These are phyloP conservation scores for Botrytis galanthina DNA, from an alignment of 2,329 filamentous ascomycete genomes.

Conservation along the genomic window DNA sequence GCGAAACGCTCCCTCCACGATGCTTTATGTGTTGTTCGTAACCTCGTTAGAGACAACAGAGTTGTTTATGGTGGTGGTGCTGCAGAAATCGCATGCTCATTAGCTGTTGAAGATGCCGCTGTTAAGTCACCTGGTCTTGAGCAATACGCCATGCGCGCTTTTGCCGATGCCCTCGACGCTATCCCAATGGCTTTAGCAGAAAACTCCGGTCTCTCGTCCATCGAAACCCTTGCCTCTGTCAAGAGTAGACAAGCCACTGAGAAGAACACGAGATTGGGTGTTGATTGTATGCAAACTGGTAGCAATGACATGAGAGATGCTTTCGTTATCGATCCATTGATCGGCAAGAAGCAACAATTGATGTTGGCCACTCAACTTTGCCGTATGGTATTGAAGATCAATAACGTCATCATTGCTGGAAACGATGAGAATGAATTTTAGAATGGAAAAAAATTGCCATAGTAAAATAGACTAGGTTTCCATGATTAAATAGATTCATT, in stretches of 20 bases:
- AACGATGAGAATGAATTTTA: slow-evolving; percentile 86
- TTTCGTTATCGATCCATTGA: slow-evolving; percentile 97
- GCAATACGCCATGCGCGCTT: slow-evolving; percentile 98
- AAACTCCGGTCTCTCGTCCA: slow-evolving; percentile 94
- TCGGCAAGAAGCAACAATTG: slow-evolving; percentile 96
- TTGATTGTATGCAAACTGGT: slow-evolving; percentile 96
- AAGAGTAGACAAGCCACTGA: slow-evolving; percentile 96
- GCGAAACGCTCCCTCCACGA: slow-evolving; percentile 97
- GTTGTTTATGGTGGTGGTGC: slow-evolving; percentile 97
- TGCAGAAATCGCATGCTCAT: slow-evolving; percentile 93
- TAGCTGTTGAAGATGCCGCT: slow-evolving; percentile 93
- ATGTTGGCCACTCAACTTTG: slow-evolving; percentile 95
- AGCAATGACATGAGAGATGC: slow-evolving; percentile 97
- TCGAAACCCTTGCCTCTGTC: slow-evolving; percentile 89
- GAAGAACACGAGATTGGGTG: slow-evolving; percentile 74
- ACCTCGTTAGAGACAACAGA: slow-evolving; percentile 92
- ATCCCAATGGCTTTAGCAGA: slow-evolving; percentile 95
- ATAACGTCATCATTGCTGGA: slow-evolving; percentile 92
- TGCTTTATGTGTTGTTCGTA: slow-evolving; percentile 94
- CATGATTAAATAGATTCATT: slow-evolving; percentile 9
- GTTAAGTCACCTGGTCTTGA: slow-evolving; percentile 95
- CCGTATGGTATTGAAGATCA: slow-evolving; percentile 96
- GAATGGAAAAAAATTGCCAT: slow-evolving; percentile 13
- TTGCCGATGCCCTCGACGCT: slow-evolving; percentile 89
- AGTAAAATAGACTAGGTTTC: slow-evolving; percentile 13